Base-by-base conservation (phyloP, 73 alveolate species). In the Blepharisma stoltei region DNA sequence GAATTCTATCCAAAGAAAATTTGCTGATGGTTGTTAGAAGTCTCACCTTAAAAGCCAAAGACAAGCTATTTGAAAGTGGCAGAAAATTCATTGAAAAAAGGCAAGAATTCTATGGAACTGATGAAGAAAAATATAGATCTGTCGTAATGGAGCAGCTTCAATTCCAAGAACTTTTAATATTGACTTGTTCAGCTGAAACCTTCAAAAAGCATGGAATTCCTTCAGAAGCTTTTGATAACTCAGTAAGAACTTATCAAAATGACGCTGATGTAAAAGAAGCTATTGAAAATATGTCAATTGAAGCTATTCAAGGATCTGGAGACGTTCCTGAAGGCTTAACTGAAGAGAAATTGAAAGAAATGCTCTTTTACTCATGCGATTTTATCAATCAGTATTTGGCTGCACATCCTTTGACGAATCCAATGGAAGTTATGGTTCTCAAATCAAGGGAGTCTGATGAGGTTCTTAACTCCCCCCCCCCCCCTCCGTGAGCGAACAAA, bases 401-500 rank as follows among this genome's bases (percentile, higher is more conserved):
- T 2, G 73, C 2, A 1, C 73, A 60, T 60, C 73, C 73, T 60
- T 8, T 8, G 2, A 25, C 23, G 37, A n/a, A 60, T 60, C 73
- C 73, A 1, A 60, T 60, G 47, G 73, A 60, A 14, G 23, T 5
- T 60, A 8, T 60, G 46, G 45, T 5, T 2, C 23, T 60, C 4
- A 60, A 60, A 60, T 60, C 73, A 14, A 60, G 73, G 45, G 73
- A 60, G 5, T n/a, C 73, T 60, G 73, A 60, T 60, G 73, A 60
- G 46, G 47, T 60, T 38, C 23, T 18, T 25, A 60, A n/a, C n/a
- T n/a, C n/a, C n/a, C n/a, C n/a, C n/a, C n/a, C n/a, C n/a, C n/a
- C n/a, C n/a, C n/a, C n/a, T n/a, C n/a, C n/a, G n/a, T n/a, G n/a
- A n/a, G n/a, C n/a, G n/a, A n/a, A n/a, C n/a, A n/a, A n/a, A n/a